Percentiles rank a stretch among this genome's conserved stretches.
These are phyloP conservation scores for Fusarium anguioides DNA, from an alignment of 2,329 filamentous ascomycete species.

Conservation along the genomic window DNA sequence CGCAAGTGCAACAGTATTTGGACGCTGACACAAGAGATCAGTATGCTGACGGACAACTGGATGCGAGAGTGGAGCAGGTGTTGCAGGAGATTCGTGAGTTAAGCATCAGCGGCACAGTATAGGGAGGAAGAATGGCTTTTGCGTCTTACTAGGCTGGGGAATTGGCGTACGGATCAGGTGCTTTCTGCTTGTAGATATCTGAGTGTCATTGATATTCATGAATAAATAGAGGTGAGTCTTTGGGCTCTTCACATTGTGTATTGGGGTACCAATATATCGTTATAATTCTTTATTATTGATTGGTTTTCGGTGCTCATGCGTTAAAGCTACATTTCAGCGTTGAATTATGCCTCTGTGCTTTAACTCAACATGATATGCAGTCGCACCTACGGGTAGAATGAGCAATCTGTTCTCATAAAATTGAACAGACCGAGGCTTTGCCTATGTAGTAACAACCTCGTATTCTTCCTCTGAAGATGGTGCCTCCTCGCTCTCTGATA, in stretches of 20 bases:
- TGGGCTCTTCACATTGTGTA: not conserved
- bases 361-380: not conserved
- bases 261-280: not conserved
- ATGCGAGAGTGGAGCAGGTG: constrained; percentile 92
- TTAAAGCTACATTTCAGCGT: not conserved
- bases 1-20: constrained; percentile 98
- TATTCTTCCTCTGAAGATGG: constrained; percentile 10
- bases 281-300: constrained; percentile 4
- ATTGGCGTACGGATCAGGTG: constrained; percentile 46
- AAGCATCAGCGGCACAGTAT: constrained; percentile 84
- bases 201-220: constrained; percentile 34
- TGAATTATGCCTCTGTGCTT: not conserved
- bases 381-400: not conserved
- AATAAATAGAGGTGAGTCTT: constrained; percentile 42
- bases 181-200: constrained; percentile 44
- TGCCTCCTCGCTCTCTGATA: not conserved
- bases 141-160: constrained; percentile 26
- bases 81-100: constrained; percentile 96
- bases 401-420: not conserved
- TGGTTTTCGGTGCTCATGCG: not conserved
- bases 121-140: constrained; percentile 32
- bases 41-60: constrained; percentile 92
- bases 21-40: constrained; percentile 95
- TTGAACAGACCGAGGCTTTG: not conserved
- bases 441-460: constrained; percentile 8